These are phyloP conservation scores for Hemisphaericaspora subhashii DNA, from an alignment of 1,139 yeast genomes.

Conservation along the genomic window DNA sequence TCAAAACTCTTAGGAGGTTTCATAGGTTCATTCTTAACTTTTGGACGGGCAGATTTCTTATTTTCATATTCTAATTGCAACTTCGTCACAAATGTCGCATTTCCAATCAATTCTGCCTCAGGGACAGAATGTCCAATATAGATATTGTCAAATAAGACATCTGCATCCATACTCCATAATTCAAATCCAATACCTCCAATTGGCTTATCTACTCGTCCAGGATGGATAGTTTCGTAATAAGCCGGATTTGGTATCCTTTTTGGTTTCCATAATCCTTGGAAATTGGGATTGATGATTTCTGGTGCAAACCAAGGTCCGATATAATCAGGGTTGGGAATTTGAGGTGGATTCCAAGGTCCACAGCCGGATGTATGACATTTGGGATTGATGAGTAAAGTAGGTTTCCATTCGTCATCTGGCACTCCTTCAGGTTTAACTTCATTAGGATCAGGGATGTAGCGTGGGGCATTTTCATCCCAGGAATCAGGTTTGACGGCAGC, in stretches of 20 bases:
- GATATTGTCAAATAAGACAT: slow-evolving; percentile 76
- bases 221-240: slow-evolving; percentile 57
- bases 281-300: slow-evolving; percentile 66
- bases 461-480: slow-evolving; percentile 71
- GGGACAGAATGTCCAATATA: slow-evolving; percentile 78
- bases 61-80: slow-evolving; percentile 50
- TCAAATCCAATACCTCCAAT: slow-evolving; percentile 88
- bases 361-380: slow-evolving; percentile 69
- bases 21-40: slow-evolving; percentile 34
- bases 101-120: slow-evolving; percentile 85
- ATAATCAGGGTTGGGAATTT: slow-evolving; percentile 65
- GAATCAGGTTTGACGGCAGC: slow-evolving; percentile 65
- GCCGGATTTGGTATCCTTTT: slow-evolving; percentile 65
- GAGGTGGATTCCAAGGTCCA: slow-evolving; percentile 63
- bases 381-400: slow-evolving; percentile 72
- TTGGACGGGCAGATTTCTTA: slow-evolving; percentile 39
- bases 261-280: slow-evolving; percentile 81
- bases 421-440: slow-evolving; percentile 70
- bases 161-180: slow-evolving; percentile 81
- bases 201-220: slow-evolving; percentile 62
- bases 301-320: slow-evolving; percentile 81
- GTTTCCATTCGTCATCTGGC: slow-evolving; percentile 83
- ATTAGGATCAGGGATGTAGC: slow-evolving; percentile 60
- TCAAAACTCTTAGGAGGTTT: slow-evolving; percentile 45
- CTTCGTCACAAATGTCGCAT: slow-evolving; percentile 68